phyloP scores from a whole-genome alignment of 495 filamentous ascomycete genomes.

The Penicillium lividum region DNA sequence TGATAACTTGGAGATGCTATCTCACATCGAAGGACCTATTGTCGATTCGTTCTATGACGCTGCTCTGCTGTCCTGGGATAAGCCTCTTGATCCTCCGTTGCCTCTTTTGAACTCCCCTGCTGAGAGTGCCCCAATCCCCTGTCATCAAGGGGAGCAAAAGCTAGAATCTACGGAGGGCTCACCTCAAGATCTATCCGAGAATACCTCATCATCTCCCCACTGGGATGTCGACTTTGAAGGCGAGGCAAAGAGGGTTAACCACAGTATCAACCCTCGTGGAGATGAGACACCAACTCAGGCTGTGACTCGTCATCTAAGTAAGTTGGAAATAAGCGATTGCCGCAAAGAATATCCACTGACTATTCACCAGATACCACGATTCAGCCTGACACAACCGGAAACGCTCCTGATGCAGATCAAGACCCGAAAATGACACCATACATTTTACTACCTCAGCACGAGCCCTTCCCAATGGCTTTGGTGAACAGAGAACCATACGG shows the following conservation, averaged over 20 bases:
- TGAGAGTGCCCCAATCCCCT: slow-evolving; percentile 31
- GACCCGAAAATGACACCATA: slow-evolving; percentile 63
- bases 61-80: slow-evolving; percentile 70
- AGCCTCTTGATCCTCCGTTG: slow-evolving; percentile 60
- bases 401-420: slow-evolving; percentile 53
- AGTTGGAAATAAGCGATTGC: slow-evolving; percentile 1
- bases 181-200: slow-evolving; percentile 49
- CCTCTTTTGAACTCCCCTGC: slow-evolving; percentile 58
- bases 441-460: slow-evolving; percentile 50
- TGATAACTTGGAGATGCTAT: slow-evolving; percentile 78
- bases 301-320: slow-evolving; percentile 63
- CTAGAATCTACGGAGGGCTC: slow-evolving; percentile 15
- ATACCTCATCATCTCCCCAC: slow-evolving; percentile 57
- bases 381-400: slow-evolving; percentile 50
- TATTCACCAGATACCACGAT: slow-evolving; percentile 50
- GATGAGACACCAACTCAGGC: slow-evolving; percentile 56
- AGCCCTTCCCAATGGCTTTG: slow-evolving; percentile 68
- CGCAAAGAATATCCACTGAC: slow-evolving; percentile 2
- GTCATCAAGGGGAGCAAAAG: slow-evolving; percentile 9
- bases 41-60: slow-evolving; percentile 75
- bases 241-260: slow-evolving; percentile 62
- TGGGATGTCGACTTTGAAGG: slow-evolving; percentile 60
- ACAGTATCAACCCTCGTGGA: slow-evolving; percentile 44
- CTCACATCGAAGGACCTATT: slow-evolving; percentile 73
- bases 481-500: slow-evolving; percentile 69